Conservation (phyloP, 176 grass and related monocot species). For the Oryza glaberrima region DNA sequence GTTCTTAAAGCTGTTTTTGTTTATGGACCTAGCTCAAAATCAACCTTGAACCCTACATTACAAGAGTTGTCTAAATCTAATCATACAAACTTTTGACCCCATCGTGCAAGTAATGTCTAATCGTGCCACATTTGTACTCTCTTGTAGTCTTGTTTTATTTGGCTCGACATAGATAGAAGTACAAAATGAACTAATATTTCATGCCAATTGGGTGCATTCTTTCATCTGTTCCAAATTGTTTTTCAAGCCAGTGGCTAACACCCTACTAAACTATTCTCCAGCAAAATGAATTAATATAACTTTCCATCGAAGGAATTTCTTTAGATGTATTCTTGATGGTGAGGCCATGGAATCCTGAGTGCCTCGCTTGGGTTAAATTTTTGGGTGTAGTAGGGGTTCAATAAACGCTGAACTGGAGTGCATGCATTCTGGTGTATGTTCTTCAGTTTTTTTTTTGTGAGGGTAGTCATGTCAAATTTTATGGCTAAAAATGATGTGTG, state of each 20-base stretch:
- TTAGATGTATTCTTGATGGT: background rate
- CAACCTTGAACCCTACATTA: constrained; percentile 17
- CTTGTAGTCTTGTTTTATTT: constrained; percentile 25
- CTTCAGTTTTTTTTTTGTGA: background rate
- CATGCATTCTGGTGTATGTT: background rate
- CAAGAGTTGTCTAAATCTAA: constrained; percentile 12
- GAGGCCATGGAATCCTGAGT: too few species aligned
- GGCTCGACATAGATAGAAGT: background rate
- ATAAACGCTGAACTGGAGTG: background rate
- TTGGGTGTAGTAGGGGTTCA: background rate
- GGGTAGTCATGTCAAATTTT: background rate
- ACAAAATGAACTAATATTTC: constrained; percentile 5
- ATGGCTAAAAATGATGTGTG: too few species aligned
- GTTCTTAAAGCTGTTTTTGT: constrained; percentile 39
- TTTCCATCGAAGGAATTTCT: background rate
- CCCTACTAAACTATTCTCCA: constrained; percentile 1
- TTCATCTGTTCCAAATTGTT: background rate
- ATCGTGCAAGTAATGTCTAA: constrained; percentile 8
- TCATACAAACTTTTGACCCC: constrained; percentile 7
- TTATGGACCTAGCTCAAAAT: background rate
- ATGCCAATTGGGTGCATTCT: background rate
- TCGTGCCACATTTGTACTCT: constrained; percentile 25
- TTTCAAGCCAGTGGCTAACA: background rate
- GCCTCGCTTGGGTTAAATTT: background rate
- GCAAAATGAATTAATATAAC: background rate